Percentiles rank a stretch among this genome's conserved stretches.
These are phyloP conservation scores for Leucogyrophana mollusca DNA, from an alignment of 768 basidiomycete genomes.

Conservation along the genomic window DNA sequence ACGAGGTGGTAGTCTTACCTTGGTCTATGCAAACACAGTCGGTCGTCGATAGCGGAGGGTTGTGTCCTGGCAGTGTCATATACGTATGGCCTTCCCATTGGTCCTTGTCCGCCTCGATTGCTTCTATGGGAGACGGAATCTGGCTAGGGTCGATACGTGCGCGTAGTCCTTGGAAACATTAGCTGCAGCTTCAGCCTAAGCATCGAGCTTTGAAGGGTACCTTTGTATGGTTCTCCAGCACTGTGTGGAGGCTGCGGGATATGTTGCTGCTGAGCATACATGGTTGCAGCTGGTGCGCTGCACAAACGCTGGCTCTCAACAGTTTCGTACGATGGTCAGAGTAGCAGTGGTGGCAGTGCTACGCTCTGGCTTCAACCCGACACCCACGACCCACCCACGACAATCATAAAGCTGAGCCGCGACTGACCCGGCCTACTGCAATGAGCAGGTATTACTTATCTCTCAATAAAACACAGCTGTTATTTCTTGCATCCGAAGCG, in stretches of 20 bases:
- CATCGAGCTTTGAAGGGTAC: constrained; percentile 13
- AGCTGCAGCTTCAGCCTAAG: neutral
- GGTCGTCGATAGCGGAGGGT: constrained; percentile 81
- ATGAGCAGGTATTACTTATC: constrained; percentile 11
- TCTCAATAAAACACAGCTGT: constrained; percentile 21
- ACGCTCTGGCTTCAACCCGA: no score
- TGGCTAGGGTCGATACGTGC: constrained; percentile 84
- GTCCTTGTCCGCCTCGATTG: constrained; percentile 75
- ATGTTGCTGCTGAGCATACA: constrained; percentile 15
- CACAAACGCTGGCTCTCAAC: no score
- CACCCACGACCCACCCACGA: no score
- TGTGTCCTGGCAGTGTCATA: constrained; percentile 57
- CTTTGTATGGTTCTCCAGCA: constrained; percentile 49
- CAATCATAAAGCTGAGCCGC: no score
- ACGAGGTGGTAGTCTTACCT: constrained; percentile 40
- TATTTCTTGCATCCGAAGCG: constrained; percentile 10
- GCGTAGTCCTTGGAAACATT: constrained; percentile 55
- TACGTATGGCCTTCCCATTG: constrained; percentile 74
- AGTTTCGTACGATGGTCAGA: no score
- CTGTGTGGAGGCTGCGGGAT: constrained; percentile 64
- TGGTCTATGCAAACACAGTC: constrained; percentile 92
- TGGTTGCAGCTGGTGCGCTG: neutral
- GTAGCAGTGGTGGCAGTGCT: no score
- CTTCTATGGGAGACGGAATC: constrained; percentile 87
- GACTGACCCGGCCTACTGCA: constrained; percentile 1